phyloP scores from a whole-genome alignment of 2,329 filamentous ascomycete genomes.

The Neophaeococcomyces mojaviensis region DNA sequence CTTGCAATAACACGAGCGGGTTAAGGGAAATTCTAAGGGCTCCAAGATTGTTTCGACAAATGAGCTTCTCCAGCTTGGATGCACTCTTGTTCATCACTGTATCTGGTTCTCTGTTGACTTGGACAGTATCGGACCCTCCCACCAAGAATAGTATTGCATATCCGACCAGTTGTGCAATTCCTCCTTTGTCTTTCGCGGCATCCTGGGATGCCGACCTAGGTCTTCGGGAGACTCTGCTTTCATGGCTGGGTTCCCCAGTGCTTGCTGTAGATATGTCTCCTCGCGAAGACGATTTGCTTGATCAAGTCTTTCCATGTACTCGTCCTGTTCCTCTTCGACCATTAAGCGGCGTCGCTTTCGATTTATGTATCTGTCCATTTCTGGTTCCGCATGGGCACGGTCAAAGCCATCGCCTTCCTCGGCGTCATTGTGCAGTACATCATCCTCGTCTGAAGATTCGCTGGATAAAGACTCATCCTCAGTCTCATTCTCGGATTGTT shows the following conservation, averaged over 20 bases:
- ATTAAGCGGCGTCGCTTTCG: constrained; percentile 16
- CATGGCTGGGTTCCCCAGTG: constrained; percentile 29
- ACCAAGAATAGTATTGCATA: neutral
- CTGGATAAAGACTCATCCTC: neutral
- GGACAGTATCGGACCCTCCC: constrained; percentile 8
- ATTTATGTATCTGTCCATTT: constrained; percentile 13
- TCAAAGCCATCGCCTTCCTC: constrained; percentile 1
- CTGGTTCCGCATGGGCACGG: constrained; percentile 5
- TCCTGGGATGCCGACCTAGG: constrained; percentile 20
- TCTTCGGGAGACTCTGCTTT: constrained; percentile 20
- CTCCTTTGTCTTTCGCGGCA: constrained; percentile 23
- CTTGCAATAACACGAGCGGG: no score
- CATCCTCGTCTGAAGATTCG: neutral
- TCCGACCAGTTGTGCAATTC: constrained; percentile 28
- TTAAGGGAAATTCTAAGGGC: no score
- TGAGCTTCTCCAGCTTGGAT: no score
- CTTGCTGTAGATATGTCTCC: constrained; percentile 38
- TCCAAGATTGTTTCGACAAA: no score
- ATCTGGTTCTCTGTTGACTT: no score
- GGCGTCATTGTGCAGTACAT: neutral
- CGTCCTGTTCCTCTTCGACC: constrained; percentile 32
- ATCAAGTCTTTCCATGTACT: constrained; percentile 44
- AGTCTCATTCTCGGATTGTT: neutral
- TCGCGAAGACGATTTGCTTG: constrained; percentile 35
- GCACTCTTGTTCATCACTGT: neutral